Conservation (phyloP, 2,329 filamentous ascomycete genomes). For the Akanthomyces uredinophilus region DNA sequence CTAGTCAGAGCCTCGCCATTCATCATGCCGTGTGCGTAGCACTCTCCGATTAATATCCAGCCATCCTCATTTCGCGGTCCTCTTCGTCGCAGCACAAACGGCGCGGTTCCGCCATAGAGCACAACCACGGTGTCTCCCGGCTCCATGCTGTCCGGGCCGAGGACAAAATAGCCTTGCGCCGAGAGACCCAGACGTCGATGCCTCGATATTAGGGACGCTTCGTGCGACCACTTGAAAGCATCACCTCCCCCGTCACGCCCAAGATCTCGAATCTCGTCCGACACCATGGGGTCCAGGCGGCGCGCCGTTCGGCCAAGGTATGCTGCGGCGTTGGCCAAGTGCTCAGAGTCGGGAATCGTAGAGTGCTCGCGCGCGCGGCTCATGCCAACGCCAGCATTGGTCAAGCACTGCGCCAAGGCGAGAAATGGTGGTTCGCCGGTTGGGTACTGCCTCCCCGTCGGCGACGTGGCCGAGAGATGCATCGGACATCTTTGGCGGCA, state of each 20-base stretch:
- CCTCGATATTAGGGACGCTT: slow-evolving; percentile 30
- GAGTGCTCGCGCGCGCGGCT: slow-evolving; percentile 25
- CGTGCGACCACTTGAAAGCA: slow-evolving; percentile 31
- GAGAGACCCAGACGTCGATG: slow-evolving; percentile 30
- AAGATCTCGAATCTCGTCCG: slow-evolving; percentile 22
- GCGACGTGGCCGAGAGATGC: slow-evolving; percentile 18
- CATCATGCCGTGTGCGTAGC: slow-evolving; percentile 35
- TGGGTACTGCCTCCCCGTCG: slow-evolving; percentile 18
- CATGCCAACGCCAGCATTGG: slow-evolving; percentile 28
- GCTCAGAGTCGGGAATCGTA: slow-evolving; percentile 22
- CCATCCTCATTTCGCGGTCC: slow-evolving; percentile 1
- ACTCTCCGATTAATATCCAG: slow-evolving; percentile 31
- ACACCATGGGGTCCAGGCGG: slow-evolving; percentile 14
- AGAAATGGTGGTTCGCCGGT: slow-evolving; percentile 27
- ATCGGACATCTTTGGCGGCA: slow-evolving; percentile 22
- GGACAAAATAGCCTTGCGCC: slow-evolving; percentile 26
- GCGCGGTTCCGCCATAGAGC: slow-evolving; percentile 29
- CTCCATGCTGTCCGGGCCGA: slow-evolving; percentile 28
- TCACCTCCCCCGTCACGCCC: slow-evolving; percentile 23
- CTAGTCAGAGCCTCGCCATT: slow-evolving; percentile 27
- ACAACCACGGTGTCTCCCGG: slow-evolving; percentile 28
- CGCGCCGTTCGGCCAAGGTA: slow-evolving; percentile 25
- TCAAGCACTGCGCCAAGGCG: slow-evolving; percentile 30
- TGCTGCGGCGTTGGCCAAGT: slow-evolving; percentile 28
- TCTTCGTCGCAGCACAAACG: slow-evolving; percentile 26